Base-by-base conservation (phyloP, 176 grass and related monocot genomes). In the Cenchrus fungigraminus region DNA sequence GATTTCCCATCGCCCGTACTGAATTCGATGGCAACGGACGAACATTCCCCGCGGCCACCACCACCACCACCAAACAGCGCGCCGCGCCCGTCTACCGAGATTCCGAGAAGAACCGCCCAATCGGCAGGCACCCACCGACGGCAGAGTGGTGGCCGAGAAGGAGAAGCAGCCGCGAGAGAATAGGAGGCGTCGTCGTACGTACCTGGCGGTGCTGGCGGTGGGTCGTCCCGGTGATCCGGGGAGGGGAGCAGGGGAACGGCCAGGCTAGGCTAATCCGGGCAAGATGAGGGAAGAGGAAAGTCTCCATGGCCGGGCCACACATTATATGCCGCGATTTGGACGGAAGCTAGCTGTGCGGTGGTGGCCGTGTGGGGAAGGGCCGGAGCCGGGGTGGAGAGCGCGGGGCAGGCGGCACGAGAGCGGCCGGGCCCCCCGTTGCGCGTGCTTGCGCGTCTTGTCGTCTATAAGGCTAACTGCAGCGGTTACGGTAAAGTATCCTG, bases 281-380 rank as follows among this genome's bases (percentile, higher is more conserved):
- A 22, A 86, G 72, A 65, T 72, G 78, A 65, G 45, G 55, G 78
- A 40, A 71, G 88, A 71, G 83, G 88, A 58, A 86, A 86, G 65
- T 54, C 22, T 71, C 12, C 88, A 86, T 82, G 83, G 71, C 34
- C 47, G 9, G 55, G 55, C 88, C 78, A 65, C 78, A 65, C 83
- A 53, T 86, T 89, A 86, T 77, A 77, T 85, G 78, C 65, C 46
- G 78, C 78, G 78, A 77, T 86, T 86, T 72, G 72, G 88, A 90
- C 55, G 88, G 78, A 64, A 81, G 15, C 9, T 51, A 81, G 15
- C 9, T 51, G 22, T 51, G 29, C 57, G 81, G 74, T 78, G 86
- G 65, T 53, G 70, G 12, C 6, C 57, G n/a, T 22, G 32, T 15
- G 57, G 19, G 76, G 57, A 40, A 9, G 17, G 59, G 73, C 22